These are phyloP conservation scores for Mrakia hoshinonis DNA, from an alignment of 768 basidiomycete genomes.

Conservation along the genomic window DNA sequence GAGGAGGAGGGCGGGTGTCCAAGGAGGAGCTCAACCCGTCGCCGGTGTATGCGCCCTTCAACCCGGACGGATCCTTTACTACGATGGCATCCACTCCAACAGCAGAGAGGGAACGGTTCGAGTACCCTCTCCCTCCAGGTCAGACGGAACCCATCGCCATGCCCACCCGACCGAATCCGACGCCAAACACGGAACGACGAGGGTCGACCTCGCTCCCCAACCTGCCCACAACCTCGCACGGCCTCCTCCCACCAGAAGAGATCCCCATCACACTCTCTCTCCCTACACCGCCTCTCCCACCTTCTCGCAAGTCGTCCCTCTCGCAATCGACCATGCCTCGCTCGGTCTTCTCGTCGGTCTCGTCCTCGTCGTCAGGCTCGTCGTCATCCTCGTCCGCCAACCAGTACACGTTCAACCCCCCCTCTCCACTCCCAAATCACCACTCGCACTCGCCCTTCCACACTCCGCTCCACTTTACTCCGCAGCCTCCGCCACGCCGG, in stretches of 20 bases:
- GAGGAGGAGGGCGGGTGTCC: not conserved
- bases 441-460: not conserved
- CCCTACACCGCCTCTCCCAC: not conserved
- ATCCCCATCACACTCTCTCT: not conserved
- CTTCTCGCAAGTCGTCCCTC: not conserved
- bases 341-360: too few relatives aligned
- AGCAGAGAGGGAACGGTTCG: not conserved
- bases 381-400: not conserved
- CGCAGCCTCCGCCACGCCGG: not conserved
- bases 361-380: not conserved
- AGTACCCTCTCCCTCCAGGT: not conserved
- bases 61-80: not conserved
- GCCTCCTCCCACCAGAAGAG: not conserved
- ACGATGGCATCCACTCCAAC: not conserved
- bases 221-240: not conserved
- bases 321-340: not conserved
- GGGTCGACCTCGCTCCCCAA: not conserved
- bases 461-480: not conserved
- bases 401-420: not conserved
- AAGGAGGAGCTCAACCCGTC: not conserved
- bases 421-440: not conserved
- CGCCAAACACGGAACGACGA: not conserved
- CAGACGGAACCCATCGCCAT: not conserved
- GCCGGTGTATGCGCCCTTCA: not conserved
- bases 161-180: not conserved